Conservation (phyloP, 225 moss, liverwort and hornwort genomes). For the Lunularia cruciata region DNA sequence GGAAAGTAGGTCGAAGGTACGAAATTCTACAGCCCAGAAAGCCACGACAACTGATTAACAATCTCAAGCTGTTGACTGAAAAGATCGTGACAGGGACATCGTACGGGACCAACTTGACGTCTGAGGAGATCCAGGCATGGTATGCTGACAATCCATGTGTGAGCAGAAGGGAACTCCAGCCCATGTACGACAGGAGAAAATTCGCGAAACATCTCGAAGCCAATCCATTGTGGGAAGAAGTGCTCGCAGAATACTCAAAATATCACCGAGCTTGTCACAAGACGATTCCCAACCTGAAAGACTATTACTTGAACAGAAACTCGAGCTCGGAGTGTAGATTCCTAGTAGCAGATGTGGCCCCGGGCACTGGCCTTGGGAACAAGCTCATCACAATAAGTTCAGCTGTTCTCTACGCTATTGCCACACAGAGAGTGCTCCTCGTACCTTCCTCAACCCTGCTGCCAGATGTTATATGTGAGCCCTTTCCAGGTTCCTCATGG, state of each 20-base stretch:
- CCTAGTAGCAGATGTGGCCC: not conserved
- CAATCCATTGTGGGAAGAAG: slow-evolving; percentile 30
- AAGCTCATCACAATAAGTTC: slow-evolving; percentile 49
- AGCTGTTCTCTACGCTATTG: slow-evolving; percentile 45
- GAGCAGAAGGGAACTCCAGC: slow-evolving; percentile 36
- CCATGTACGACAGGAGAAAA: slow-evolving; percentile 36
- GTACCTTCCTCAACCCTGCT: slow-evolving; percentile 44
- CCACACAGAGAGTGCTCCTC: slow-evolving; percentile 52
- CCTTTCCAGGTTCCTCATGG: slow-evolving; percentile 60
- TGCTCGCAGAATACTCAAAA: slow-evolving; percentile 39
- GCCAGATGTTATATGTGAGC: slow-evolving; percentile 54
- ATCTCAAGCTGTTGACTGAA: no score
- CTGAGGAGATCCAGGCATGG: not conserved
- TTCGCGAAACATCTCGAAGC: slow-evolving; percentile 19
- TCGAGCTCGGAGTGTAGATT: slow-evolving; percentile 29
- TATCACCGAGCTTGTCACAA: slow-evolving; percentile 40
- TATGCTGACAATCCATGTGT: slow-evolving; percentile 25
- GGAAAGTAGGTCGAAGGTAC: no score
- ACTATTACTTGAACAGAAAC: slow-evolving; percentile 25
- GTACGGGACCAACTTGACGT: not conserved
- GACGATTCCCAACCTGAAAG: slow-evolving; percentile 27
- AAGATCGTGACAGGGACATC: not conserved
- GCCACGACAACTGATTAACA: no score
- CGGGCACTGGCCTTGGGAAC: slow-evolving; percentile 19
- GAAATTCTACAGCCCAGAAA: no score